These are phyloP conservation scores for Corynespora cassiicola DNA, from an alignment of 2,329 filamentous ascomycete genomes.

Conservation along the genomic window DNA sequence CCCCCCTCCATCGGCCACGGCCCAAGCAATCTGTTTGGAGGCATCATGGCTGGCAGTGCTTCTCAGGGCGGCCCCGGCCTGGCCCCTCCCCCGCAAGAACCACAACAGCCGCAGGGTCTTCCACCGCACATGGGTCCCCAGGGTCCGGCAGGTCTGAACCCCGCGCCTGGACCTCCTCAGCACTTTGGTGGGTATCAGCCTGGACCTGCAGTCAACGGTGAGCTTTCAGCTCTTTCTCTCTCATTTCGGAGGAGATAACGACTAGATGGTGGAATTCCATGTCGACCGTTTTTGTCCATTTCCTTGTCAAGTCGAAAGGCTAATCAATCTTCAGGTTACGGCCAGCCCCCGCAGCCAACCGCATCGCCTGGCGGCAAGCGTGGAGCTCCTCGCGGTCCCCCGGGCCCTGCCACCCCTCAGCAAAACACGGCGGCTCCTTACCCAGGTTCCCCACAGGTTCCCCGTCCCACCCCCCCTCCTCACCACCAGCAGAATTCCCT, in stretches of 20 bases:
- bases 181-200: slow-evolving; percentile 76
- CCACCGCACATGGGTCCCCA: slow-evolving; percentile 74
- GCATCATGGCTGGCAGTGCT: slow-evolving; percentile 89
- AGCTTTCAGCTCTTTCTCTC: slow-evolving; percentile 31
- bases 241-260: background rate
- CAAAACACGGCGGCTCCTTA: slow-evolving; percentile 89
- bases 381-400: slow-evolving; percentile 65
- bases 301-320: background rate
- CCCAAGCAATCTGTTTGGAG: slow-evolving; percentile 87
- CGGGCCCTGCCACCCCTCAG: slow-evolving; percentile 85
- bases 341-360: slow-evolving; percentile 81
- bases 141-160: slow-evolving; percentile 71
- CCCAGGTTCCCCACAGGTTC: slow-evolving; percentile 81
- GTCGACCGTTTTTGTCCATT: slow-evolving; percentile 5
- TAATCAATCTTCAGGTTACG: slow-evolving; percentile 65
- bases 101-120: slow-evolving; percentile 64
- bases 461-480: slow-evolving; percentile 76
- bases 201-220: slow-evolving; percentile 67
- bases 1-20: slow-evolving; percentile 88
- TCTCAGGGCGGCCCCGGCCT: slow-evolving; percentile 85
- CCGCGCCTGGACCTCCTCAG: slow-evolving; percentile 64
- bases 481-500: slow-evolving; percentile 45
- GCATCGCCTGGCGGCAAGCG: slow-evolving; percentile 85
- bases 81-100: slow-evolving; percentile 70
- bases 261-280: too few relatives aligned